Evolutionary conservation across 1,284 basidiomycete genomes (phyloP).

Genomic region (Cryptococcus sp.): DNA sequence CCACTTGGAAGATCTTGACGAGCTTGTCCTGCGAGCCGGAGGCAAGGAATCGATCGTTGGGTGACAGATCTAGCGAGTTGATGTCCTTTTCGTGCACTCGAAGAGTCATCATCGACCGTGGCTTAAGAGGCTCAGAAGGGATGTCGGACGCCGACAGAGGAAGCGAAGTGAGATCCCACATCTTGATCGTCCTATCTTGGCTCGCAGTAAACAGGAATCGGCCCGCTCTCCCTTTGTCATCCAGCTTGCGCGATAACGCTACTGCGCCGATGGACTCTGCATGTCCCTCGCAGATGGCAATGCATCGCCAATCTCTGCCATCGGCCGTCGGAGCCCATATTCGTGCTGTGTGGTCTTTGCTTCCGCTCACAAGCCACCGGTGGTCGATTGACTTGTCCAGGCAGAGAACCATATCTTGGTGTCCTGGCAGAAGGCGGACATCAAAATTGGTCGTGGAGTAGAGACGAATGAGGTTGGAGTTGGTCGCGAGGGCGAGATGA

Average conservation of each 20-base stretch:
- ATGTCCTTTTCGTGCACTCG: slow-evolving; percentile 99
- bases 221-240: slow-evolving; percentile 20
- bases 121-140: slow-evolving; percentile 55
- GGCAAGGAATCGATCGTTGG: slow-evolving; percentile 83
- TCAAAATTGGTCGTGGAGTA: slow-evolving; percentile 74
- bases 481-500: slow-evolving; percentile 90
- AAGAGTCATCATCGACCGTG: slow-evolving; percentile 81
- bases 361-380: slow-evolving; percentile 78
- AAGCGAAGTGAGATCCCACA: slow-evolving; percentile 83
- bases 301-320: slow-evolving; percentile 69
- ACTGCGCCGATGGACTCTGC: slow-evolving; percentile 92
- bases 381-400: slow-evolving; percentile 72
- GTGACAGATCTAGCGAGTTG: slow-evolving; percentile 90
- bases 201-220: slow-evolving; percentile 87
- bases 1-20: slow-evolving; percentile 84
- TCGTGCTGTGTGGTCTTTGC: slow-evolving; percentile 86
- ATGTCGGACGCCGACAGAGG: slow-evolving; percentile 34
- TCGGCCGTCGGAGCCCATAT: slow-evolving; percentile 70
- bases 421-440: slow-evolving; percentile 79
- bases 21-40: slow-evolving; percentile 96
- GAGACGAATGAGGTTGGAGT: slow-evolving; percentile 86
- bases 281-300: slow-evolving; percentile 89
- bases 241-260: slow-evolving; percentile 65
- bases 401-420: slow-evolving; percentile 87
- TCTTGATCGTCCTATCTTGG: slow-evolving; percentile 96